Base-by-base conservation (phyloP, 148 eudicot genomes). In the Silene latifolia region DNA sequence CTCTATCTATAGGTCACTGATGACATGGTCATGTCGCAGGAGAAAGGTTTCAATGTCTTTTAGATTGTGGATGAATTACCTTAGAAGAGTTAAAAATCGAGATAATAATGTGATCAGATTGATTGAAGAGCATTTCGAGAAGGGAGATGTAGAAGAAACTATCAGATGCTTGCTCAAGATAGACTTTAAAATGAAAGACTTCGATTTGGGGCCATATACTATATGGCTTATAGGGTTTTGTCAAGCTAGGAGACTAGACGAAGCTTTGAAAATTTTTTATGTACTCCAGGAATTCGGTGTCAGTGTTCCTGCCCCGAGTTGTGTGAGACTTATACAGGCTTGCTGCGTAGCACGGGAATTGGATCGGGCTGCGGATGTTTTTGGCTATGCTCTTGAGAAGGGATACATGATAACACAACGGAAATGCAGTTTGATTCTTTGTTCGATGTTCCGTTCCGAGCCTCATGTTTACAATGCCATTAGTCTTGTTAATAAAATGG, bases 21-120 rank as follows among this genome's bases (percentile, higher is more conserved):
- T 93, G 91, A 86, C 82, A 58, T 93, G 98, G 98, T 89, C 77
- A 80, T 82, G 86, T 76, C 90, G 98, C 61, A 88, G 73, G 82
- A 68, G 76, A 44, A 88, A 87, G 76, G 78, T 82, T 59, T 77
- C 82, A 20, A 51, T 76, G 35, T 87, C 91, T 73, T 88, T 85
- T 82, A 58, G 77, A 66, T 29, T 89, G 57, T 91, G 98, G 98
- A 65, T 93, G 73, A 78, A 81, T 79, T 91, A 91, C 75, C 80
- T 91, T 53, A 88, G 82, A 70, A 76, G 81, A 81, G 77, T 85
- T 73, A 64, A 78, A 15, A 78, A 83, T 18, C 77, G 77, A 68
- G 88, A 88, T 67, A 81, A 75, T 17, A 83, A 82, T 73, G 72
- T 67, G 65, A 32, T 93, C 32, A 82, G 64, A 35, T 72, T 74